These are phyloP conservation scores for Thyridium curvatum DNA, from an alignment of 2,329 filamentous ascomycete genomes.

Conservation along the genomic window DNA sequence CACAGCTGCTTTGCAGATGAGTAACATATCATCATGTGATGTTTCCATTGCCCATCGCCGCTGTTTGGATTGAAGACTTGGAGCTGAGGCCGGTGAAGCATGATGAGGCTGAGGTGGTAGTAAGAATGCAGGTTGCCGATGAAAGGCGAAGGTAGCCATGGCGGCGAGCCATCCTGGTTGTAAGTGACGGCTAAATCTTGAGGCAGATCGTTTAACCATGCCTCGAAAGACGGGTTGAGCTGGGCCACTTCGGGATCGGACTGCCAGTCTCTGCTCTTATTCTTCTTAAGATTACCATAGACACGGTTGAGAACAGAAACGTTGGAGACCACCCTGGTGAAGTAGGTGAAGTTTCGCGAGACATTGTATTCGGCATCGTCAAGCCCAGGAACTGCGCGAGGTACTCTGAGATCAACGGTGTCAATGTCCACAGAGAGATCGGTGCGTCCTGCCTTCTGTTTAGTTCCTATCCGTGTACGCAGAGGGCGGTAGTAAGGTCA, in stretches of 20 bases:
- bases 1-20: slow-evolving; percentile 79
- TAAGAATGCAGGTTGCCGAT: slow-evolving; percentile 86
- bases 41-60: slow-evolving; percentile 73
- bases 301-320: slow-evolving; percentile 71
- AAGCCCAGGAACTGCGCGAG: slow-evolving; percentile 55
- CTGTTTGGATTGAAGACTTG: slow-evolving; percentile 67
- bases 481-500: background rate
- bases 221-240: slow-evolving; percentile 69
- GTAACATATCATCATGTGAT: slow-evolving; percentile 82
- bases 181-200: slow-evolving; percentile 72
- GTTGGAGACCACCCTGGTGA: slow-evolving; percentile 70
- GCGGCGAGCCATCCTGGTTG: slow-evolving; percentile 69
- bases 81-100: slow-evolving; percentile 83
- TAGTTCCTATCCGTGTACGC: background rate
- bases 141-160: slow-evolving; percentile 82
- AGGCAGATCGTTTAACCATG: slow-evolving; percentile 73
- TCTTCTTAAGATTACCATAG: slow-evolving; percentile 68
- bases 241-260: slow-evolving; percentile 76
- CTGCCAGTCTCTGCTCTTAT: slow-evolving; percentile 70
- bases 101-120: slow-evolving; percentile 77
- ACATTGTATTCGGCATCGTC: slow-evolving; percentile 71
- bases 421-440: slow-evolving; percentile 72
- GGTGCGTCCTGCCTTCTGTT: slow-evolving; percentile 52
- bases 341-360: slow-evolving; percentile 79
- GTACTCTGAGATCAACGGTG: slow-evolving; percentile 68